phyloP scores from a whole-genome alignment of 352 stramenopile genomes.

The Phytophthora pisi region DNA sequence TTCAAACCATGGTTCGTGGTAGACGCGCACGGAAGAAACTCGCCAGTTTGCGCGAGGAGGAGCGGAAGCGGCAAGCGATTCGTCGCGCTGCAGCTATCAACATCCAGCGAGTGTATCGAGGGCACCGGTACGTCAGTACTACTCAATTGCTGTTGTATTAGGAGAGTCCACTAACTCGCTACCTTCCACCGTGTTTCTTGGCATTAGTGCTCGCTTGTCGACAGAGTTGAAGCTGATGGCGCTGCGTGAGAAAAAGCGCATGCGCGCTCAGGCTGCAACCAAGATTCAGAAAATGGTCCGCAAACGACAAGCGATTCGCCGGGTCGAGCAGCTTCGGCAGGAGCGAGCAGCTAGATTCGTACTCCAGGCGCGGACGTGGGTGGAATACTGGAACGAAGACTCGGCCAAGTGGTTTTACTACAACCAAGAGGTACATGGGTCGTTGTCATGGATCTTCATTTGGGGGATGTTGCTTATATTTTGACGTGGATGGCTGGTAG shows the following conservation, averaged over 20 bases:
- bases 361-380: slow-evolving; percentile 54
- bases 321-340: slow-evolving; percentile 39
- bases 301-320: slow-evolving; percentile 47
- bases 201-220: slow-evolving; percentile 53
- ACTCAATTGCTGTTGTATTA: background rate
- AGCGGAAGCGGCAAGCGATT: slow-evolving; percentile 30
- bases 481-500: slow-evolving; percentile 25
- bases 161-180: background rate
- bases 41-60: slow-evolving; percentile 37
- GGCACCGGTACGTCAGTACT: slow-evolving; percentile 51
- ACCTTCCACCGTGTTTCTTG: slow-evolving; percentile 1
- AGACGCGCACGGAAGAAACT: slow-evolving; percentile 45
- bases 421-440: slow-evolving; percentile 51
- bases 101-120: slow-evolving; percentile 79
- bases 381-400: slow-evolving; percentile 85
- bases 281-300: slow-evolving; percentile 72
- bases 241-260: slow-evolving; percentile 61
- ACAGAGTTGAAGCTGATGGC: slow-evolving; percentile 75
- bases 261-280: slow-evolving; percentile 56
- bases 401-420: slow-evolving; percentile 80
- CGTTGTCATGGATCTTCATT: background rate
- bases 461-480: slow-evolving; percentile 7
- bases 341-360: slow-evolving; percentile 49
- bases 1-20: slow-evolving; percentile 57
- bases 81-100: slow-evolving; percentile 52